A percentile compares a stretch with the other conserved stretches of the same genome.
These are phyloP conservation scores for Pistacia vera DNA, from an alignment of 345 rosid genomes.

Conservation along the genomic window DNA sequence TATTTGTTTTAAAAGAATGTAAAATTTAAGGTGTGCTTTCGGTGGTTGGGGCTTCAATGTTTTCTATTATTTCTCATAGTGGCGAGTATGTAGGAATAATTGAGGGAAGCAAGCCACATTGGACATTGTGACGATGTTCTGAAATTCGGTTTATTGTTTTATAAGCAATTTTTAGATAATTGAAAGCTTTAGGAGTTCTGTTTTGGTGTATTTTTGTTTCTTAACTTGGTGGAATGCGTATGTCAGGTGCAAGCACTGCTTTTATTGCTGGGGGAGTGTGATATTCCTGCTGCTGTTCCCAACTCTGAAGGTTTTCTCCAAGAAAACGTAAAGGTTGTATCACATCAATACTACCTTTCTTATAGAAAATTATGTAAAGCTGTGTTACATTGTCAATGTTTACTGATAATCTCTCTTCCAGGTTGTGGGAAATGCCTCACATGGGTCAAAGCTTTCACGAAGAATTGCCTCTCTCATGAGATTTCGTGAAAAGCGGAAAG, in stretches of 20 bases:
- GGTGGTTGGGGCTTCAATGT: too few relatives aligned
- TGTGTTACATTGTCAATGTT: conserved; percentile 4
- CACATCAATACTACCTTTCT: conserved; percentile 6
- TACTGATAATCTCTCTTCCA: conserved; percentile 19
- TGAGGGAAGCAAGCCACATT: neutral
- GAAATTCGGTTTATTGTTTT: neutral
- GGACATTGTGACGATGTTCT: neutral
- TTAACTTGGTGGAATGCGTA: conserved; percentile 14
- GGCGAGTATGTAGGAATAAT: neutral
- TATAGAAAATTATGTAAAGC: neutral
- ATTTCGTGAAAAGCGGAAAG: conserved; percentile 52
- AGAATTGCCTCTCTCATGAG: conserved; percentile 46
- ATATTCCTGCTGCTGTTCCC: conserved; percentile 28
- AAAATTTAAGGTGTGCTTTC: neutral
- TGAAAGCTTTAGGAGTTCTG: too few relatives aligned
- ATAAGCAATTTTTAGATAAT: neutral
- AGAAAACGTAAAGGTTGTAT: conserved; percentile 32
- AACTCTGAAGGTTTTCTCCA: conserved; percentile 33
- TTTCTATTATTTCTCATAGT: neutral
- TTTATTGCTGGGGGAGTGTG: conserved; percentile 35
- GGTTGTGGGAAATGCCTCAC: conserved; percentile 37
- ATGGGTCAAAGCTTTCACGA: conserved; percentile 39
- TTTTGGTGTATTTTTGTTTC: conserved; percentile 1
- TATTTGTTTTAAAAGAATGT: neutral
- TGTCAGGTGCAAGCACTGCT: conserved; percentile 50